A percentile compares a stretch with the other conserved stretches of the same genome.
These are phyloP conservation scores for Hyparrhenia diplandra DNA, from an alignment of 176 grass and related monocot species.

Conservation along the genomic window DNA sequence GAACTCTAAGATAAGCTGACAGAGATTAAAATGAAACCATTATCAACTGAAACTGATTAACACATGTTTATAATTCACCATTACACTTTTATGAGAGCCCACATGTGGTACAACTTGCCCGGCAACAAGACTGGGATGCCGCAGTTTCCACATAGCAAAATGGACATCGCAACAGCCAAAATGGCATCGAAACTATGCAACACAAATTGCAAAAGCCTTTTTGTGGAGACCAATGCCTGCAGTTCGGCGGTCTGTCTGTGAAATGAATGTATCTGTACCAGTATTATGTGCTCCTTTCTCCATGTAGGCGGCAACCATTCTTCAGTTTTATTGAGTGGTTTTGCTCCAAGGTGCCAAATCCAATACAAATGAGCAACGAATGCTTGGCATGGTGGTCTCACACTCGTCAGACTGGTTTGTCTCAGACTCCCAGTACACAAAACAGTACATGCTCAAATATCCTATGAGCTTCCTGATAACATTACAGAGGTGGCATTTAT, in stretches of 20 bases:
- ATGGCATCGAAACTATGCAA: constrained; percentile 18
- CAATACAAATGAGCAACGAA: too few species aligned
- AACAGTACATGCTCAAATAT: neutral
- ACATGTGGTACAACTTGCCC: constrained; percentile 7
- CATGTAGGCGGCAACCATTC: too few species aligned
- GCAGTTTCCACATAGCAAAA: constrained; percentile 10
- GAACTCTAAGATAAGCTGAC: too few species aligned
- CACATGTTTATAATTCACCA: neutral
- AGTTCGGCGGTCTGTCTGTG: neutral
- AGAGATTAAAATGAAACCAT: too few species aligned
- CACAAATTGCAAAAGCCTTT: constrained; percentile 16
- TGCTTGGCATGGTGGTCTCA: neutral
- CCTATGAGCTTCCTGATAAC: constrained; percentile 62
- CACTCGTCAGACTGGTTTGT: neutral
- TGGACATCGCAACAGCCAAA: neutral
- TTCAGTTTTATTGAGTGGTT: too few species aligned
- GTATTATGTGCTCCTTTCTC: neutral
- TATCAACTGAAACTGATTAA: too few species aligned
- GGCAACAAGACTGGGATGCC: neutral
- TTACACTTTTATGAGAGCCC: neutral
- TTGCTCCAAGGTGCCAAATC: too few species aligned
- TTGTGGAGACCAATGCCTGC: neutral
- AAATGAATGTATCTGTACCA: neutral
- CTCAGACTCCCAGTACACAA: neutral
- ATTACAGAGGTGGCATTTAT: constrained; percentile 78